Evolutionary conservation across 2,329 filamentous ascomycete genomes (phyloP), one percentile per base, ranked within the genome.

Genomic region (Leptographium wingfieldii): DNA sequence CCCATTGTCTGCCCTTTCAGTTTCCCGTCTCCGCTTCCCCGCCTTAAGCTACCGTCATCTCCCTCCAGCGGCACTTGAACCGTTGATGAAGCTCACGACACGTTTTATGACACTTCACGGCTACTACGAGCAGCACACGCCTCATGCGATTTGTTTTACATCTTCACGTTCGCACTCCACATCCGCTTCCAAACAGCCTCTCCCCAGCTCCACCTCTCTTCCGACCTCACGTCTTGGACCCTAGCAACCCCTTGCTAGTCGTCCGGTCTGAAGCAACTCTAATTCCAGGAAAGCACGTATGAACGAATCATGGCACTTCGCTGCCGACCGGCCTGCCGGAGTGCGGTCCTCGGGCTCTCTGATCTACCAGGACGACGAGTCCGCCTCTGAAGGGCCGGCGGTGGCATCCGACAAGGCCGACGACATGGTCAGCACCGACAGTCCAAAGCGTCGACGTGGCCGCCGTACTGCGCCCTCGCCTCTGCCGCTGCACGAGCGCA

Each of bases 401-500:
- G 54, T 35, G 25, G 22, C 33, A 2, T 27, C 3, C 7, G 19
- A 19, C 11, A 35, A 31, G 12, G 14, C 40, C 16, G 53, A 27
- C 3, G n/a, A 53, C 29, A 12, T 33, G 49, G 14, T 14, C 16
- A n/a, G 31, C 31, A 9, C 49, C 16, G 25, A 31, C 33, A 57
- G 56, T 40, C 58, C 49, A 52, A 35, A 54, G 5, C 49, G 46
- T 35, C 56, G 63, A 16, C 46, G 14, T 6, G 57, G 38, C 48
- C 52, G 60, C 54, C 58, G 55, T 31, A 7, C 49, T 14, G 49
- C 27, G 3, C 27, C 49, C 14, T 31, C 49, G 25, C 66, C 69
- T 65, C 71, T 65, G 64, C 73, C 74, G 48, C 68, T 74, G 59
- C 70, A 73, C 63, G 72, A 75, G 66, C 72, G 72, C 59, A 71